Conservation (phyloP, 2,329 filamentous ascomycete genomes). For the Atkinsonella hypoxylon region DNA sequence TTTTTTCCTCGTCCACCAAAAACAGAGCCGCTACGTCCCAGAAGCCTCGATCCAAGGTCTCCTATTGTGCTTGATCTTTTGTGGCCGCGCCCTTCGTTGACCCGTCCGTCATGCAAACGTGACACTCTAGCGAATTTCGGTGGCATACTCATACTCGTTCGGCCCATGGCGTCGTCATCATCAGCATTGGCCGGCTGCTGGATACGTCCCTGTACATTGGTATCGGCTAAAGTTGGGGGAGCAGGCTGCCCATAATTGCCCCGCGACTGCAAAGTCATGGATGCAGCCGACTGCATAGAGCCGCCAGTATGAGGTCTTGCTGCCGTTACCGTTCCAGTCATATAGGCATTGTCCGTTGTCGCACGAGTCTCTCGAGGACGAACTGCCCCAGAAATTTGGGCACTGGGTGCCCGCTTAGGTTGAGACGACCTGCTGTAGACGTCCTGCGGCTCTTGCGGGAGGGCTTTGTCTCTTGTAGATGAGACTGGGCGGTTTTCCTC, state of each 20-base stretch:
- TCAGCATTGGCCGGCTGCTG: constrained; percentile 58
- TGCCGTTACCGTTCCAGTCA: constrained; percentile 30
- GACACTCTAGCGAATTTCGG: constrained; percentile 47
- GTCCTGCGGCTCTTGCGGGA: constrained; percentile 46
- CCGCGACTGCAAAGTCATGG: constrained; percentile 55
- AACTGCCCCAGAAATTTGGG: constrained; percentile 25
- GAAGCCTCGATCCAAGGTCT: constrained; percentile 71
- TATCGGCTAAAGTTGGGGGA: constrained; percentile 75
- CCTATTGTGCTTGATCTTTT: constrained; percentile 66
- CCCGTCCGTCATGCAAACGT: constrained; percentile 42
- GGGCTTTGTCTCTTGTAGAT: constrained; percentile 40
- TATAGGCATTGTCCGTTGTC: constrained; percentile 27
- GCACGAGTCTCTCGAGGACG: constrained; percentile 24
- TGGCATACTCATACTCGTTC: constrained; percentile 48
- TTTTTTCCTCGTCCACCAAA: constrained; percentile 54
- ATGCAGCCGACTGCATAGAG: constrained; percentile 57
- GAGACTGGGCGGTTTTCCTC: constrained; percentile 20
- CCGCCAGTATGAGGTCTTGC: constrained; percentile 68
- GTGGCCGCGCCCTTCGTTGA: constrained; percentile 41
- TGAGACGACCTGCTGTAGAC: constrained; percentile 24
- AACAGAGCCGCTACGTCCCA: constrained; percentile 72
- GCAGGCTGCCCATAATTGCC: constrained; percentile 72
- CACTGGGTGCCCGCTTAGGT: constrained; percentile 33
- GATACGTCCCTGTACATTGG: constrained; percentile 80
- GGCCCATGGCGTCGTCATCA: constrained; percentile 55